Base-by-base conservation (phyloP, 78 protist species). In the Chrysochromulina parva region DNA sequence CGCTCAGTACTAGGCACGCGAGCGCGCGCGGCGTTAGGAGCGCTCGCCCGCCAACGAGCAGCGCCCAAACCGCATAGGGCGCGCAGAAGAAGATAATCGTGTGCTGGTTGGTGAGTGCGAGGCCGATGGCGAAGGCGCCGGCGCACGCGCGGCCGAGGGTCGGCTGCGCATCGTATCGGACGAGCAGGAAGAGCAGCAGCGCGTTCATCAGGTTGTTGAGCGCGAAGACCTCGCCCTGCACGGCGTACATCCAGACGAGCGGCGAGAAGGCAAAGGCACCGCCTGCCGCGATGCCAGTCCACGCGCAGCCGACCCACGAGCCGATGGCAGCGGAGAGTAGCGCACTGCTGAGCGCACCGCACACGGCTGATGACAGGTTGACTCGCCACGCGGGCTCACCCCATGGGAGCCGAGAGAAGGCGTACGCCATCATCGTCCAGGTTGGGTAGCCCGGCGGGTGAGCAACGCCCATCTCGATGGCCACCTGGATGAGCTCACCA, bases 361-460 rank as follows among this genome's bases (percentile, higher is more conserved):
- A 73, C 0, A 60, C 52, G 20, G 92, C 52, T 11, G 92, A 62
- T 53, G 93, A 92, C 54, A 90, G 67, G 47, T 90, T 89, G 73
- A 94, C 90, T 5, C 94, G 93, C 90, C 88, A 88, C 6, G 92
- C 90, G 26, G 92, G 73, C 13, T 81, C 54, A 22, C 85, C 66
- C 87, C 90, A 82, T 24, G 94, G 81, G 10, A 90, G n/a, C 22
- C 52, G 90, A 5, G 90, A 60, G 62, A 93, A 90, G 38, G 81
- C 20, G n/a, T 89, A 74, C n/a, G 94, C 95, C 3, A 92, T 52
- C 62, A 94, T 28, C 47, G 95, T 88, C 80, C 93, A 94, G 59
- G 88, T 38, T 38, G 97, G 97, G 57, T 96, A 96, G 17, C 97
- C 97, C 0, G 97, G 96, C n/a, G 97, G 97, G 84, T 96, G 97